Percentiles rank a stretch among this genome's conserved stretches.
phyloP scores from a whole-genome alignment of 176 grass and related monocot species.

The Bromus sterilis region DNA sequence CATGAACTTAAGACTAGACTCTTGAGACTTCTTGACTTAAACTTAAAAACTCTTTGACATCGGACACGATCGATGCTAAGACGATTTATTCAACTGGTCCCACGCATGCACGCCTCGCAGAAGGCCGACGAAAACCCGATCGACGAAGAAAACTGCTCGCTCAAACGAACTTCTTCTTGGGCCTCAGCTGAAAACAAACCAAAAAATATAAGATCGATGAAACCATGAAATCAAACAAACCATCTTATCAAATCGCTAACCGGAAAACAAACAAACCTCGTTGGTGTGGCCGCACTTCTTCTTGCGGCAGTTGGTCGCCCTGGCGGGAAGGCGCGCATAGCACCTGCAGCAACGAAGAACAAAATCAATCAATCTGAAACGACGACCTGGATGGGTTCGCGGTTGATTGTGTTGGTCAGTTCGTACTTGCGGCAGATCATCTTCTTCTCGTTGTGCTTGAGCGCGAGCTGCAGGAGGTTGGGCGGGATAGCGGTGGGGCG shows the following conservation, averaged over 20 bases:
- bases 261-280: background rate
- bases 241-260: too few relatives aligned
- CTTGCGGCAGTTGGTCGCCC: constrained; percentile 28
- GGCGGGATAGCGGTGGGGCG: background rate
- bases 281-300: constrained; percentile 24
- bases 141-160: too few relatives aligned
- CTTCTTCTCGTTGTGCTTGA: background rate
- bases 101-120: background rate
- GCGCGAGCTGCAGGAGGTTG: background rate
- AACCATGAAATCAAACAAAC: background rate
- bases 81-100: background rate
- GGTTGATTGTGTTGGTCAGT: too few relatives aligned
- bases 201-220: background rate
- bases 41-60: background rate
- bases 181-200: constrained; percentile 14
- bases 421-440: background rate
- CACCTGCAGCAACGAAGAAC: background rate
- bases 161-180: constrained; percentile 18
- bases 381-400: background rate
- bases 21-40: too few relatives aligned
- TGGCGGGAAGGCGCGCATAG: constrained; percentile 14
- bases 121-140: background rate
- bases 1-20: background rate
- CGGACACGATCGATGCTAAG: background rate
- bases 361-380: background rate